Base-by-base conservation (phyloP, 441 rosid genomes). In the Euphorbia celastroides region DNA sequence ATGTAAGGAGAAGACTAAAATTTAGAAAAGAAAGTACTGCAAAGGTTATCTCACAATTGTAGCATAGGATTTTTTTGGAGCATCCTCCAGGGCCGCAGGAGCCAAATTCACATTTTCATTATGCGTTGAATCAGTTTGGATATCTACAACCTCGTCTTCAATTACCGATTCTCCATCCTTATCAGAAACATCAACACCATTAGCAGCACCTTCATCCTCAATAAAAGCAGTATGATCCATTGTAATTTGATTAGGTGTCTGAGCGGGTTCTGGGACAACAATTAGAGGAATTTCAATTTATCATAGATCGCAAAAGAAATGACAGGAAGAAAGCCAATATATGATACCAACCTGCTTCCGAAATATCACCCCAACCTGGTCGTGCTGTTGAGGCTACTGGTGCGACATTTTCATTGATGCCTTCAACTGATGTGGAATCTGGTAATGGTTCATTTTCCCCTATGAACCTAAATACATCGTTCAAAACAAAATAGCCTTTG, bases 401-500 rank as follows among this genome's bases (percentile, higher is more conserved):
- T 56, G 69, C 78, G 75, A 76, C 79, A 78, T 67, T 80, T 68
- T 77, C 84, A 69, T 50, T 70, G 57, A 73, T 67, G 46, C 72
- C 82, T 77, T 74, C 79, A 60, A 58, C 74, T 28, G 74, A 26
- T 23, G 70, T 71, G 56, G 84, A 64, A 48, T 60, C 68, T 0
- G 69, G 64, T 62, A 71, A 65, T 28, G 79, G 46, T 68, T 84
- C 85, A 70, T 67, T 79, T 65, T 84, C 96, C 66, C 73, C 98
- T 42, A 88, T 81, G 68, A 74, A 92, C 54, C 97, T 84, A 72
- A 90, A 88, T 62, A 90, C 80, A 70, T 93, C 98, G 75, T 93
- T 90, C 56, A 90, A 80, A 74, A 93, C 98, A 75, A 84, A 90
- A 84, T 90, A 90, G 17, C 98, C 98, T 46, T 82, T 87, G 71